phyloP scores from a whole-genome alignment of 2,329 filamentous ascomycete genomes.

The Apiospora rasikravindrae region DNA sequence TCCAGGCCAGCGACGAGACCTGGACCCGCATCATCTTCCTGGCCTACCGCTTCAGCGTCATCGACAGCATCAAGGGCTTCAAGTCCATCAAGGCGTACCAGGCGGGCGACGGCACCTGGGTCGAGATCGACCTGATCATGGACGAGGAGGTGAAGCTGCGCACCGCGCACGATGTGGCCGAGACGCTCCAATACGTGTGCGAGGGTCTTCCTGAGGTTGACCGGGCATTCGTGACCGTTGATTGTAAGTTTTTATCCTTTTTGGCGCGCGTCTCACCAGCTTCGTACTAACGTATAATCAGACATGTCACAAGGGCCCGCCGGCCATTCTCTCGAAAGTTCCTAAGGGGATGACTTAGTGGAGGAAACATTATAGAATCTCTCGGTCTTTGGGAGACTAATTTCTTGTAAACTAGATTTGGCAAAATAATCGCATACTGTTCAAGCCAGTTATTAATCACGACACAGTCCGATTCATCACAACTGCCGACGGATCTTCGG shows the following conservation, averaged over 20 bases:
- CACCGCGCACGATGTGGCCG: conserved; percentile 62
- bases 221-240: conserved; percentile 46
- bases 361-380: neutral
- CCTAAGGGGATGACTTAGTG: neutral
- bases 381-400: neutral
- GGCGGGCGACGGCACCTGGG: conserved; percentile 66
- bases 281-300: neutral
- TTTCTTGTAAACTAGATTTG: neutral
- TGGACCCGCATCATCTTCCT: conserved; percentile 64
- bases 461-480: conserved; percentile 24
- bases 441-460: neutral
- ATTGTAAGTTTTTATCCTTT: conserved; percentile 31
- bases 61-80: conserved; percentile 58
- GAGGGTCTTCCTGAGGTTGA: conserved; percentile 52
- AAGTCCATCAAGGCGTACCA: conserved; percentile 53
- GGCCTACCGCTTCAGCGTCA: conserved; percentile 60
- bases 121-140: conserved; percentile 65
- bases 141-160: conserved; percentile 57
- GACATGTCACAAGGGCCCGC: conserved; percentile 17
- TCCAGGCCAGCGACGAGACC: conserved; percentile 56
- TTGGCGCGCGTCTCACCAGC: no score
- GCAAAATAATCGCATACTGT: neutral
- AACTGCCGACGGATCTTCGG: conserved; percentile 36
- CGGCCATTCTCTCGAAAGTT: conserved; percentile 15
- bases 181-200: conserved; percentile 67